Evolutionary conservation across 2,329 filamentous ascomycete genomes (phyloP).

Genomic region (Biscogniauxia marginata): DNA sequence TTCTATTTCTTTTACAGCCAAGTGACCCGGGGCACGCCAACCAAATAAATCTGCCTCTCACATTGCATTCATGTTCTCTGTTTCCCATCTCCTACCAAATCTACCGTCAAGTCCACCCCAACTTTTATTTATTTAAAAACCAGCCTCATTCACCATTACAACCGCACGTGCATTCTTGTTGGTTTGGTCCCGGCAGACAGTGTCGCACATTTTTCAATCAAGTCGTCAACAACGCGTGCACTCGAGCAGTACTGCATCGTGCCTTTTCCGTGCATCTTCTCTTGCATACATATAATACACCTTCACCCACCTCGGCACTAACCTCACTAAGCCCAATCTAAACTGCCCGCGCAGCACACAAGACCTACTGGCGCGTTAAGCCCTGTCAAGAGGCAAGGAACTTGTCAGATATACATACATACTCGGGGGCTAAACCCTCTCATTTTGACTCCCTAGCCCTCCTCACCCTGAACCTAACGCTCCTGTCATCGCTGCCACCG

Average conservation of each 20-base stretch:
- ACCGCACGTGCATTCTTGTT: conserved; percentile 20
- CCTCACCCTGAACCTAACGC: neutral
- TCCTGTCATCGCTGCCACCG: conserved; percentile 7
- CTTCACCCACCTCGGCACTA: conserved; percentile 31
- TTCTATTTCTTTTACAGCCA: neutral
- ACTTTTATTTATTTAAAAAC: neutral
- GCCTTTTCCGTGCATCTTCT: conserved; percentile 28
- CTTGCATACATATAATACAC: conserved; percentile 31
- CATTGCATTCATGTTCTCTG: neutral
- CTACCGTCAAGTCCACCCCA: neutral
- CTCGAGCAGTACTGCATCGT: conserved; percentile 25
- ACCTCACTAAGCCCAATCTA: conserved; percentile 33
- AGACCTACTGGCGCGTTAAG: conserved; percentile 21
- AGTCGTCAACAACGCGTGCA: conserved; percentile 22
- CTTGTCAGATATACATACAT: conserved; percentile 5
- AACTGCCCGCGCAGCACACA: conserved; percentile 21
- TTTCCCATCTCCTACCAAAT: neutral
- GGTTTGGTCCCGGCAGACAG: conserved; percentile 23
- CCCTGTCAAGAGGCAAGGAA: conserved; percentile 17
- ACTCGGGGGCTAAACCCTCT: conserved; percentile 7
- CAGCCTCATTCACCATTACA: neutral
- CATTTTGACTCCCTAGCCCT: conserved; percentile 14
- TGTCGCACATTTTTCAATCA: conserved; percentile 21
- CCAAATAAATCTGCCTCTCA: neutral
- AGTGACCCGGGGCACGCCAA: neutral